Evolutionary conservation across 2,329 filamentous ascomycete species (phyloP), one percentile per base, ranked within the genome.

Genomic region (Aspergillus sergii): DNA sequence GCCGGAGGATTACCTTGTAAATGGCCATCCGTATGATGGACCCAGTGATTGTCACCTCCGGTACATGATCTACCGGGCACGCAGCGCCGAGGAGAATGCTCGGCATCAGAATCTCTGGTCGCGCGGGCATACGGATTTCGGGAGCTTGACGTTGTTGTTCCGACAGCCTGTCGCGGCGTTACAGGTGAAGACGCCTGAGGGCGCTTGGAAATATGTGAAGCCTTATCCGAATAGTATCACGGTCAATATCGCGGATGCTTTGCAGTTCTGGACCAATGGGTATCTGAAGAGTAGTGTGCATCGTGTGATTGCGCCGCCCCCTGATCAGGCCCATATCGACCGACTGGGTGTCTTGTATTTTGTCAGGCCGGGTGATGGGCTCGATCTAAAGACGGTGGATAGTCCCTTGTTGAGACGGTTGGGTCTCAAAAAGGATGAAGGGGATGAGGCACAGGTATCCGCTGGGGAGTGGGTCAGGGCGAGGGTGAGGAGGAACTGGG

Each of bases 21-120:
- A 82, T 28, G 77, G 84, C 1, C 88, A 89, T 72, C 79, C 77
- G 2, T 89, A 88, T 73, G 81, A 86, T 2, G 80, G 82, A 32
- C 81, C 83, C 41, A 82, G 83, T 10, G 85, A 88, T 66, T 85
- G 86, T 39, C 86, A 89, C 61, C 78, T 88, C 36, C 81, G 88
- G 2, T 89, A 88, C 71, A 88, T 88, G 85, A 81, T 83, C 55
- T 88, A 88, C 65, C 78, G 80, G 26, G 80, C 81, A 1, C 83
- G 85, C 36, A 81, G 78, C 0, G 73, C 78, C 0, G 81, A 85
- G 39, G 81, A 85, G 61, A 82, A 81, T 63, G 80, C 78, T 14
- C 76, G 75, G 46, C 75, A 78, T 1, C 79, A 81, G 1, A 74
- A 76, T 43, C 75, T 84, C 1, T 82, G 81, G 60, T 75, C 79